These are phyloP conservation scores for Colletotrichum sublineola DNA, from an alignment of 2,329 filamentous ascomycete species.

Conservation along the genomic window DNA sequence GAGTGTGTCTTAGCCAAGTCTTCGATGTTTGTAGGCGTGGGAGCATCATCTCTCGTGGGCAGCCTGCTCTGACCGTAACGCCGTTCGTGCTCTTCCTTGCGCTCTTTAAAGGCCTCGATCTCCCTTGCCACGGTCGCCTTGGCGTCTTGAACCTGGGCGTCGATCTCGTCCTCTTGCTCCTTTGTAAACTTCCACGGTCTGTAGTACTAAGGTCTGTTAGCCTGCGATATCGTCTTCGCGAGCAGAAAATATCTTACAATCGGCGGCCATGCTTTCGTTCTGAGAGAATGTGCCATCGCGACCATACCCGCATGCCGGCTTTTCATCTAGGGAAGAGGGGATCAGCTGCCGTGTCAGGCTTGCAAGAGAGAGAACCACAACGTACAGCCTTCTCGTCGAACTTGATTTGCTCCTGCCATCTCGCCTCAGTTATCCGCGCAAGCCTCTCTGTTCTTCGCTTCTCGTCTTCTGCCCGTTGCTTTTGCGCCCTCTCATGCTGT, in stretches of 20 bases:
- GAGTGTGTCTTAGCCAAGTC: constrained; percentile 48
- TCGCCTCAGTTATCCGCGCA: constrained; percentile 70
- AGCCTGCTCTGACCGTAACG: constrained; percentile 46
- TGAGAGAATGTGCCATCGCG: constrained; percentile 78
- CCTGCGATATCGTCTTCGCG: neutral
- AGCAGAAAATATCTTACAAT: constrained; percentile 71
- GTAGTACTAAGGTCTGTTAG: constrained; percentile 75
- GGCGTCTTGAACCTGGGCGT: constrained; percentile 76
- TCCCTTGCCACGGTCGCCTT: constrained; percentile 76
- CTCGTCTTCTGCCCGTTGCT: constrained; percentile 79
- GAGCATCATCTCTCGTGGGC: constrained; percentile 45
- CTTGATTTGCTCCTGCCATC: constrained; percentile 77
- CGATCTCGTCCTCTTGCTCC: constrained; percentile 78
- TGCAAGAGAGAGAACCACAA: constrained; percentile 43
- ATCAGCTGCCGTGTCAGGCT: constrained; percentile 45
- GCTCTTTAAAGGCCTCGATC: constrained; percentile 70
- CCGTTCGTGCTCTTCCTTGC: constrained; percentile 55
- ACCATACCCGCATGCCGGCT: constrained; percentile 80
- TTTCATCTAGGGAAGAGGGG: constrained; percentile 71
- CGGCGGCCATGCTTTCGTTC: constrained; percentile 77
- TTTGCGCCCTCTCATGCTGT: constrained; percentile 81
- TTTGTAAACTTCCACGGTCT: constrained; percentile 82
- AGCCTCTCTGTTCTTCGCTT: constrained; percentile 75
- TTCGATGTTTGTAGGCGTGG: constrained; percentile 51
- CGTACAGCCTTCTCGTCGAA: constrained; percentile 84